These are phyloP conservation scores for Ascosphaera aggregata DNA, from an alignment of 2,329 filamentous ascomycete species.

Conservation along the genomic window DNA sequence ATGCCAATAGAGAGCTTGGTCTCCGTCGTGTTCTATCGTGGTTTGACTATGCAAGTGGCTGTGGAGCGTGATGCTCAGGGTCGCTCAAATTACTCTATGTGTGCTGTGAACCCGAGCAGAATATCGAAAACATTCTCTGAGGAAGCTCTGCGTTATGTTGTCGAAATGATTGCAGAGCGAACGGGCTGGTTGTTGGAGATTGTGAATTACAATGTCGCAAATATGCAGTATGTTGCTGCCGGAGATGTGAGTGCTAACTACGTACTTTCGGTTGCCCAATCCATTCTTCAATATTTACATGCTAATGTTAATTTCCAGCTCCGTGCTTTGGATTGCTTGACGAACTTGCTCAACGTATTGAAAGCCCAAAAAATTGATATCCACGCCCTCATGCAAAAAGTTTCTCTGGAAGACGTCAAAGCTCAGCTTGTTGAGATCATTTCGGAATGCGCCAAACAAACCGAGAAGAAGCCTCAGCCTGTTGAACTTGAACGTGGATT, in stretches of 20 bases:
- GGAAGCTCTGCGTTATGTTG: conserved; percentile 86
- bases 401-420: conserved; percentile 79
- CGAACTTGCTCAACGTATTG: conserved; percentile 77
- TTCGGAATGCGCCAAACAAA: conserved; percentile 64
- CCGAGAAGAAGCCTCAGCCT: conserved; percentile 67
- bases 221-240: conserved; percentile 46
- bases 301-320: conserved; percentile 16
- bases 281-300: conserved; percentile 1
- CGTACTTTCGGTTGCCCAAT: background rate
- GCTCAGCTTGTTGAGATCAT: conserved; percentile 79
- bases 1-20: conserved; percentile 99
- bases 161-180: conserved; percentile 81
- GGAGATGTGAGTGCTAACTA: conserved; percentile 27
- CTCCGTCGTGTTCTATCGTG: conserved; percentile 97
- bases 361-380: conserved; percentile 97
- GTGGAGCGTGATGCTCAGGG: conserved; percentile 87
- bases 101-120: conserved; percentile 91
- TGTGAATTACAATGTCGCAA: conserved; percentile 74
- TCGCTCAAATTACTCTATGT: conserved; percentile 98
- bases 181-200: conserved; percentile 95
- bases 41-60: conserved; percentile 96
- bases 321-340: conserved; percentile 40
- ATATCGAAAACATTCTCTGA: conserved; percentile 99
- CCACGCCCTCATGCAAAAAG: conserved; percentile 65
- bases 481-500: conserved; percentile 85